A percentile compares a stretch with the other conserved stretches of the same genome.
Evolutionary conservation across 2,329 filamentous ascomycete species (phyloP).

Genomic region (Septoria petroselini): DNA sequence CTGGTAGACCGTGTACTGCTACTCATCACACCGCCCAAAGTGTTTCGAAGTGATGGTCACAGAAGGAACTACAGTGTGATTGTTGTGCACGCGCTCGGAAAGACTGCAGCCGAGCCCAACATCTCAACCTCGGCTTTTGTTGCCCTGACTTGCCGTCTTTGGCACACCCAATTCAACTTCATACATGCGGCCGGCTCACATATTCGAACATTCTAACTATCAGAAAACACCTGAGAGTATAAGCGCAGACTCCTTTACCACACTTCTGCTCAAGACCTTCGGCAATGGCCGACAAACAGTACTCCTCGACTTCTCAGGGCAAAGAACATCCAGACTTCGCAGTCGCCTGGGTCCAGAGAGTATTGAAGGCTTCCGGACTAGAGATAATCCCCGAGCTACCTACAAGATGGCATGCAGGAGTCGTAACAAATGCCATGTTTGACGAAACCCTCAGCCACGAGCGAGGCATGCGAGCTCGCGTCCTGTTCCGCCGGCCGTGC

Average conservation of each 20-base stretch:
- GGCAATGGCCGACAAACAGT: background rate
- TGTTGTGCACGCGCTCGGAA: too few relatives aligned
- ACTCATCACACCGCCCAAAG: too few relatives aligned
- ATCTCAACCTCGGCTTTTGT: too few relatives aligned
- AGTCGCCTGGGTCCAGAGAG: slow-evolving; percentile 16
- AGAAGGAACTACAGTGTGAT: too few relatives aligned
- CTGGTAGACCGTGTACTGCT: too few relatives aligned
- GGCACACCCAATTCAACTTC: too few relatives aligned
- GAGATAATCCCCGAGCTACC: background rate
- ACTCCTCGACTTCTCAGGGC: background rate
- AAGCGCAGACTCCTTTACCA: background rate
- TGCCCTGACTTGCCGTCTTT: too few relatives aligned
- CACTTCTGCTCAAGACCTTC: background rate
- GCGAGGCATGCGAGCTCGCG: slow-evolving; percentile 20
- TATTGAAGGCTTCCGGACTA: slow-evolving; percentile 7
- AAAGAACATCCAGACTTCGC: slow-evolving; percentile 21
- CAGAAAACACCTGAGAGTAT: too few relatives aligned
- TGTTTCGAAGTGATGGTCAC: too few relatives aligned
- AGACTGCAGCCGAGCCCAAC: too few relatives aligned
- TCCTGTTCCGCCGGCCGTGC: slow-evolving; percentile 21
- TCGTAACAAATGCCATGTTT: slow-evolving; percentile 23
- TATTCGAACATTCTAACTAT: background rate
- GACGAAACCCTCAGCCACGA: slow-evolving; percentile 16
- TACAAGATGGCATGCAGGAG: too few relatives aligned
- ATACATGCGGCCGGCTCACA: too few relatives aligned